phyloP scores from a whole-genome alignment of 441 rosid genomes.

The Omphalea diandra region DNA sequence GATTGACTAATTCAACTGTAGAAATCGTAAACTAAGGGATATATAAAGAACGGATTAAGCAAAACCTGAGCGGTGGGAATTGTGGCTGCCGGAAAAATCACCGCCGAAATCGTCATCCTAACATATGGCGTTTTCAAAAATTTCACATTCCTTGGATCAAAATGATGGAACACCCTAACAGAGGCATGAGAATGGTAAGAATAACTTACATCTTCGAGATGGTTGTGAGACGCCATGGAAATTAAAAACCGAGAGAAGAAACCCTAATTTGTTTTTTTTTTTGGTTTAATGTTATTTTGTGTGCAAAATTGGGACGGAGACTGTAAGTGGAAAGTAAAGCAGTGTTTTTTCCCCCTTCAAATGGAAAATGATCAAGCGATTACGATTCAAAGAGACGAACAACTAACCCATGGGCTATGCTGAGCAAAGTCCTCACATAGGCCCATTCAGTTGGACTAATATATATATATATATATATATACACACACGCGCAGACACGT shows the following conservation, averaged over 20 bases:
- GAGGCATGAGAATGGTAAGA: neutral
- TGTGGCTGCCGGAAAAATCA: constrained; percentile 55
- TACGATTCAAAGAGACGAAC: neutral
- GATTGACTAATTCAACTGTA: constrained; percentile 4
- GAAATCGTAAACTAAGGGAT: neutral
- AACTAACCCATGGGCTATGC: neutral
- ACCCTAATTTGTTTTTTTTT: constrained; percentile 38
- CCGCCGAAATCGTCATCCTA: constrained; percentile 95
- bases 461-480: too few relatives aligned
- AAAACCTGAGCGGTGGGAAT: constrained; percentile 55
- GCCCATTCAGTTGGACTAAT: too few relatives aligned
- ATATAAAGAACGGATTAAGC: neutral
- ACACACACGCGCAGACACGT: too few relatives aligned
- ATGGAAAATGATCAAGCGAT: too few relatives aligned
- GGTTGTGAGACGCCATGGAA: constrained; percentile 55
- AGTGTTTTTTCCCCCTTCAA: neutral
- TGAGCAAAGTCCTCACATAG: too few relatives aligned
- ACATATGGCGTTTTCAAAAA: neutral
- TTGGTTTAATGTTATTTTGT: neutral
- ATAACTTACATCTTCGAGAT: constrained; percentile 57
- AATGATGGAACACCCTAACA: constrained; percentile 15
- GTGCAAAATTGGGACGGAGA: constrained; percentile 1
- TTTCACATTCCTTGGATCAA: neutral
- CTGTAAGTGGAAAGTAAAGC: neutral
- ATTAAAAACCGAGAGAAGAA: constrained; percentile 13